Conservation (phyloP, 352 stramenopile species). For the Phytophthora syringae region DNA sequence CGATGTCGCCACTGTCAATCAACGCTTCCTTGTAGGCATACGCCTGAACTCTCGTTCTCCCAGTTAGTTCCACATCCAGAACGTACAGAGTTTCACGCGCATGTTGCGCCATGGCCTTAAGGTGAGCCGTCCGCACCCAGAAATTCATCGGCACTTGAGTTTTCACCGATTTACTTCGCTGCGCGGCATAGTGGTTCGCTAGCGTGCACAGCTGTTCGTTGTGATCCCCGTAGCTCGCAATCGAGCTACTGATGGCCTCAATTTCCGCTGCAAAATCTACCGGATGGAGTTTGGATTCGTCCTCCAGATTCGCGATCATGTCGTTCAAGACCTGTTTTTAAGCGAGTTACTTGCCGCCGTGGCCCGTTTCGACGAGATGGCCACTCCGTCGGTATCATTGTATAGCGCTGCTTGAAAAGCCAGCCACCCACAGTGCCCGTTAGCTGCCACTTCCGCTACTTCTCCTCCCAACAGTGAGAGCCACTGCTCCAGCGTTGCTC, state of each 20-base stretch:
- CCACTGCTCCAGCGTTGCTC: not conserved
- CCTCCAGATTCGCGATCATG: not conserved
- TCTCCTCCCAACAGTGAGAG: not conserved
- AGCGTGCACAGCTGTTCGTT: not conserved
- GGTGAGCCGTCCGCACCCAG: not conserved
- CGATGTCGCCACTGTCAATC: no score
- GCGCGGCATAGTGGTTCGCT: not conserved
- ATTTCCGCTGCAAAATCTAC: not conserved
- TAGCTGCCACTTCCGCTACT: not conserved
- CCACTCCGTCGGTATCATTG: not conserved
- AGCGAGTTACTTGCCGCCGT: not conserved
- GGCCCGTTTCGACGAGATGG: not conserved
- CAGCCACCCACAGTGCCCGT: not conserved
- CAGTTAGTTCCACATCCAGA: not conserved
- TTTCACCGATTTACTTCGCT: not conserved
- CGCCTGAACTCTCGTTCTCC: not conserved
- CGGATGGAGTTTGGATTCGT: not conserved
- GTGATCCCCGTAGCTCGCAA: no score
- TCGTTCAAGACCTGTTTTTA: not conserved
- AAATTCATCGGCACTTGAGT: not conserved
- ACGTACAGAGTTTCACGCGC: not conserved
- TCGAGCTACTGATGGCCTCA: not conserved
- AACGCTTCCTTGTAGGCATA: not conserved
- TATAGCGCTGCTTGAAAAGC: not conserved
- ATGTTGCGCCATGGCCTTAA: conserved; percentile 1